Evolutionary conservation across 164 flowering plant genomes (phyloP), one percentile per base, ranked within the genome.

Genomic region (Amborella trichopoda): DNA sequence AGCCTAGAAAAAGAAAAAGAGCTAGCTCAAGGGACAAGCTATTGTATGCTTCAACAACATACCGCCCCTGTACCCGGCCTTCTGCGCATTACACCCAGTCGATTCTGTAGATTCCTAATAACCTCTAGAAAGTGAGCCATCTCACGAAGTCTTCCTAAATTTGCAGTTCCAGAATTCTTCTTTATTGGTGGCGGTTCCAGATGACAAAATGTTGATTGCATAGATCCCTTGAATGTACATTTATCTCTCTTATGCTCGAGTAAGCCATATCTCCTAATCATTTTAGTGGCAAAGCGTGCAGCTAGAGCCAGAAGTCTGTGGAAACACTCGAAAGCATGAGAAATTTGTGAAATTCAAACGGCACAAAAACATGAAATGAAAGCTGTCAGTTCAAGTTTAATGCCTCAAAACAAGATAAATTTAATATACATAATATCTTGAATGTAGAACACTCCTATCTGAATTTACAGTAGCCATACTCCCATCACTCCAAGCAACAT

Each of bases 81-180:
- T 62, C 59, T 68, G 51, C 50, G 55, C 63, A 69, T 77, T 44
- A 55, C 47, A 63, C 49, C 57, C 40, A 84, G 64, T 38, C 64
- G 80, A 56, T 60, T 49, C 59, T 82, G 95, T 61, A 93, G 54
- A 56, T 65, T 72, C 44, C 99, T 73, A 49, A 74, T 72, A 43
- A 81, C 65, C 71, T 76, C 95, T 68, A 84, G 56, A 60, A 73
- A 65, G 47, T 73, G 71, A 62, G 96, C 77, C 83, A 88, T 77
- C 63, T 88, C 89, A 21, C 42, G 46, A 23, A 88, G 73, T 72
- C 64, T 75, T 61, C 68, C 64, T 18, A 53, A 62, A 44, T 45
- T 52, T 51, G 30, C 63, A 11, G 21, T 28, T 44, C 58, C 63
- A 46, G 48, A 54, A 22, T 53, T 48, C 27, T 52, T 53, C 49